Base-by-base conservation (phyloP, 1,139 yeast species). In the Blastobotrys serpentis region DNA sequence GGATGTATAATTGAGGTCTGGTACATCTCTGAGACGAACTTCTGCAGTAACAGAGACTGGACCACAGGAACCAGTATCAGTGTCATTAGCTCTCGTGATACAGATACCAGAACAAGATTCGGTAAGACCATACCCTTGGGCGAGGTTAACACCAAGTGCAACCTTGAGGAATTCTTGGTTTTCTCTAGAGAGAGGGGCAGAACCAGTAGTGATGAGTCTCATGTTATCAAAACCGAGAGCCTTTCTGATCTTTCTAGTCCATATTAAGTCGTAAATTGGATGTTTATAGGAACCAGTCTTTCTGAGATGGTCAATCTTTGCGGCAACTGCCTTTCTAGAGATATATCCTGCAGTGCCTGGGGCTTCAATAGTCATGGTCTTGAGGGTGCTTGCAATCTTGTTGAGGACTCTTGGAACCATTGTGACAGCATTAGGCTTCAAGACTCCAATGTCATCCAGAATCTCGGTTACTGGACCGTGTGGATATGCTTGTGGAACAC, bases 101-200 rank as follows among this genome's bases (percentile, higher is more conserved):
- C 77, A 70, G 46, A 79, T 64, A 11, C 88, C 90, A 3, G 87
- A 86, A 66, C 81, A 80, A 1, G 86, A 72, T 64, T 86, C 95
- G 3, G 94, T 86, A 52, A 83, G 70, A 1, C 95, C 95, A 63
- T 85, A 86, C 18, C 94, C 94, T 66, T 85, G 90, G 30, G 72
- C 65, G 47, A 84, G 62, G 18, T 84, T 84, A 48, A 77, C 64
- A 46, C 78, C 78, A 38, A 85, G 71, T 1, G 82, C 75, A n/a
- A 81, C 78, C 61, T 78, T 81, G 60, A 86, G 67, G 62, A 84
- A 84, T 46, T 71, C 66, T 43, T 82, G 68, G 8, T 87, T 81
- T 32, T 77, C 79, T 17, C 76, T 73, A 18, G 84, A 69, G 49
- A 86, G 77, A 17, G 95, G 94, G 3, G 95, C 95, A 29, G 89